Evolutionary conservation across 441 rosid species (phyloP), one percentile per base, ranked within the genome.

Genomic region (Erysimum pusillum): DNA sequence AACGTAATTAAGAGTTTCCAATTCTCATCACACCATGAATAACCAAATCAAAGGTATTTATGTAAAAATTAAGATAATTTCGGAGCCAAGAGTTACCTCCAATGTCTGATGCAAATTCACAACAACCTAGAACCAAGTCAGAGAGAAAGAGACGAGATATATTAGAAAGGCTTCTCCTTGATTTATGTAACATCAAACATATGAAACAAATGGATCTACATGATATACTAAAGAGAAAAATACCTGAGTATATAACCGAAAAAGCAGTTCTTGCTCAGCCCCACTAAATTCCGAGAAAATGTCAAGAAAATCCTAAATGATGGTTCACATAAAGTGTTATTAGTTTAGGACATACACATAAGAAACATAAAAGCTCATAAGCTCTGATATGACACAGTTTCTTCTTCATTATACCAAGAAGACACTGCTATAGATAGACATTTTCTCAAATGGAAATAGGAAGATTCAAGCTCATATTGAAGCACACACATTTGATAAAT

Each of bases 111-210:
- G 79, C 82, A 79, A 63, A 74, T 51, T 63, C 44, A 69, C 76
- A 69, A 79, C 67, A 44, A 79, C 88, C 86, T 62, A 59, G 22
- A 71, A 71, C 64, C 76, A 77, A 31, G 28, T 31, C n/a, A 70
- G 8, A 61, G 22, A 76, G 1, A n/a, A 0, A 76, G 62, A 49
- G 51, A 45, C 48, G 11, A 63, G 35, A 39, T 17, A 46, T 7
- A 54, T 63, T 20, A 76, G n/a, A 69, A 67, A 25, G 39, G 9
- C 25, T 15, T 56, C 53, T 10, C 41, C 20, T 39, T 22, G 11
- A 32, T 44, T 9, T 2, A 48, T 35, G 49, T 65, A 34, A 74
- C 36, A 69, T 9, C 6, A 71, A 35, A 54, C 45, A 71, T 31
- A 71, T 3, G 39, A 63, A 63, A 56, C 66, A 15, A 42, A 57